Base-by-base conservation (phyloP, 352 stramenopile species). In the Saprolegnia parasitica region DNA sequence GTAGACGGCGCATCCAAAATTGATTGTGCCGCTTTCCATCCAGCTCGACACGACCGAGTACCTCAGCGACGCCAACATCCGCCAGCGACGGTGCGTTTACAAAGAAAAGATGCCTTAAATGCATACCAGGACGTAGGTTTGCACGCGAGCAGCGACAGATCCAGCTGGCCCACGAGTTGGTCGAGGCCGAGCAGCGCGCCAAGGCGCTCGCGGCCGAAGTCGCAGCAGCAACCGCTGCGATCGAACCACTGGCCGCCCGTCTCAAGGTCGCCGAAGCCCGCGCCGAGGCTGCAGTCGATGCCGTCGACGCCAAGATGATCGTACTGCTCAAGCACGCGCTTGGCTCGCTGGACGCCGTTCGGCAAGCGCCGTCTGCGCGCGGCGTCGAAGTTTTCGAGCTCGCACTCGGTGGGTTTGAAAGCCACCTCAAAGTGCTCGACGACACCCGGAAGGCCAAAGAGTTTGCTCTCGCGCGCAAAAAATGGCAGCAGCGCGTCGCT, bases 11-110 rank as follows among this genome's bases (percentile, higher is more conserved):
- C 46, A 70, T 21, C 23, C 37, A 6, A 70, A 70, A 24, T 1
- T 45, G 29, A 46, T 70, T 20, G 42, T 70, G 2, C 32, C 46
- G 9, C 54, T 70, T 2, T 16, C 32, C 6, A 26, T 39, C 21
- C n/a, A 23, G 9, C 29, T 70, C 21, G 63, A 70, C 50, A 70
- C 46, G 32, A 61, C 63, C 9, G 63, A 70, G 42, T 70, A 70
- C 50, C 37, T 70, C 23, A 70, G 63, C 54, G 63, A 70, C 26
- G 46, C 63, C 15, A 40, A 52, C 16, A 70, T 70, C 23, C 63
- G 63, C n/a, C 63, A 61, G 23, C 63, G 63, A 20, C 29, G 63
- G 63, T 70, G 23, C 21, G 56, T 65, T 50, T 32, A 18, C 39
- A 18, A 0, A 10, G 24, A 55, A 29, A 55, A 2, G 47, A 2